Percentiles rank a stretch among this genome's conserved stretches.
Evolutionary conservation across 371 early-diverging fungal species (phyloP).

Genomic region (Mucor piriformis): DNA sequence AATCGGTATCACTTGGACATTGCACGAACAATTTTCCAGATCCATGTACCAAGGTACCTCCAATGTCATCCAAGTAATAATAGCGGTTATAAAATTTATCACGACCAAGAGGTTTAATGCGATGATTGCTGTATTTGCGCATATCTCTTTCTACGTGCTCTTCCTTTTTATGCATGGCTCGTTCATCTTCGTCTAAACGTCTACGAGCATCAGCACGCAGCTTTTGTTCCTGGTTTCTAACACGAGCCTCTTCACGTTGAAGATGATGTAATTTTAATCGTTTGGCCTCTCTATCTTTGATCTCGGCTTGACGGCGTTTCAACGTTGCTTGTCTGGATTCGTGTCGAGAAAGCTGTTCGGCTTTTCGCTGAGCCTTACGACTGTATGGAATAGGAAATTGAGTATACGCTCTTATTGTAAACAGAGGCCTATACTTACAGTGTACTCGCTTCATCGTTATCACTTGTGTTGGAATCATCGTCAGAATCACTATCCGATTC

Average conservation of each 20-base stretch:
- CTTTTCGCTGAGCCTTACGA: conserved; percentile 34
- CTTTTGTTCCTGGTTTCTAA: conserved; percentile 49
- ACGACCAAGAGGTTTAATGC: conserved; percentile 76
- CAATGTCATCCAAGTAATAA: conserved; percentile 83
- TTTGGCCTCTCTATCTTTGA: conserved; percentile 54
- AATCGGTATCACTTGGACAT: conserved; percentile 56
- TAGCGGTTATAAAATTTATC: conserved; percentile 87
- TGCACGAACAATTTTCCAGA: conserved; percentile 69
- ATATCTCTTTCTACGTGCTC: conserved; percentile 71
- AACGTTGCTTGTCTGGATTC: conserved; percentile 61
- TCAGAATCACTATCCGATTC: conserved; percentile 21
- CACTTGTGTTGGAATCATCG: conserved; percentile 29
- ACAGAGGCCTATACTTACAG: conserved; percentile 16
- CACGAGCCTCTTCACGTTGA: conserved; percentile 56
- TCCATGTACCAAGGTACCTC: conserved; percentile 60
- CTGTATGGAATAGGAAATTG: too few relatives aligned
- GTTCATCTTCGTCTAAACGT: conserved; percentile 55
- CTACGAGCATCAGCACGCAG: conserved; percentile 46
- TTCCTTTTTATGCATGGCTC: conserved; percentile 46
- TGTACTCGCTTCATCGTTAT: conserved; percentile 25
- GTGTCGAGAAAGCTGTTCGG: conserved; percentile 36
- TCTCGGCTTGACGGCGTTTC: conserved; percentile 53
- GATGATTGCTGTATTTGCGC: conserved; percentile 63
- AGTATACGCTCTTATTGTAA: too few relatives aligned
- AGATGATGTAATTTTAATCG: conserved; percentile 44